Base-by-base conservation (phyloP, 202 grass and related monocot species). In the Panicum hallii region DNA sequence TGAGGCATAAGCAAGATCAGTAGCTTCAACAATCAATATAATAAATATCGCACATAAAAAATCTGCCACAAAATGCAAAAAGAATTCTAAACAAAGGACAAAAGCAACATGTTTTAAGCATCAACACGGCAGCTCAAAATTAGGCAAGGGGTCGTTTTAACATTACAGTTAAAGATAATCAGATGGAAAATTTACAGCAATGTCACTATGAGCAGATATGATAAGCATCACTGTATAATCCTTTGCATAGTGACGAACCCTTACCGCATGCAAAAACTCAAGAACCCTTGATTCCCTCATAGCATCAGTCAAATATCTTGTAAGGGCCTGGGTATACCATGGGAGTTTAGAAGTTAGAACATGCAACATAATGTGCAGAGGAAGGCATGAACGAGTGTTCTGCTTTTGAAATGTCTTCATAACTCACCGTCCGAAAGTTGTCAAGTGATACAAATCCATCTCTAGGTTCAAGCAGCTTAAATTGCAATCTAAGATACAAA, bases 251-350 rank as follows among this genome's bases (percentile, higher is more conserved):
- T 65, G 12, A 72, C 77, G 32, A 72, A 74, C 40, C 79, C 86
- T 82, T 88, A 99, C 93, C 77, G 80, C 84, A 75, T 86, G 89
- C 78, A 97, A 89, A 92, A 94, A 90, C 67, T 97, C 97, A 81
- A 94, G 90, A 89, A 97, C 87, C 84, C 90, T 97, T 52, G 93
- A 92, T 82, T 99, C 93, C 82, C 82, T 94, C 97, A 99, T 99
- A 14, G 97, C 91, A 74, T 94, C 90, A 22, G 93, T 99, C 79
- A 88, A 86, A 80, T 92, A 92, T 73, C 73, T 85, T 17, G 86
- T 86, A 15, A 99, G 82, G 47, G 87, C 97, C 97, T 99, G 88
- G 63, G 82, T 81, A 84, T 49, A 89, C 45, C 67, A 87, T 62
- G 77, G 48, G 66, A 87, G 11, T 34, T 75, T 41, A 72, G 22